These are phyloP conservation scores for Colletotrichum orbiculare DNA, from an alignment of 2,329 filamentous ascomycete genomes.

Conservation along the genomic window DNA sequence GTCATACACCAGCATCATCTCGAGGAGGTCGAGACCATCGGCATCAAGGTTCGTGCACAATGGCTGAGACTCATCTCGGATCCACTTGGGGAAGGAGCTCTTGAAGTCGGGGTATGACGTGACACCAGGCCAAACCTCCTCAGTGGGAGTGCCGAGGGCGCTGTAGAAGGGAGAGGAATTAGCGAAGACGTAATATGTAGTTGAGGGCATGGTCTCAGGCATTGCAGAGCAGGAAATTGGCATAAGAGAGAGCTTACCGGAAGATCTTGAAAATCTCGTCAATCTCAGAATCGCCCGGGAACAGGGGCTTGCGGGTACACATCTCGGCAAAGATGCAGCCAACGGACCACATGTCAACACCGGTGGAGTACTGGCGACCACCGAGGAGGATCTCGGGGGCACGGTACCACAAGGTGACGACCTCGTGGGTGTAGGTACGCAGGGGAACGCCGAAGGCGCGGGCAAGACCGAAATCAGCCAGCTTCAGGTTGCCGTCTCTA, in stretches of 20 bases:
- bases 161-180: conserved; percentile 51
- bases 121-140: conserved; percentile 87
- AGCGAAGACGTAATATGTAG: conserved; percentile 28
- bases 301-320: conserved; percentile 92
- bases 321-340: conserved; percentile 97
- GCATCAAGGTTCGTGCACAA: conserved; percentile 81
- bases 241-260: conserved; percentile 65
- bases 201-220: background rate
- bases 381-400: conserved; percentile 91
- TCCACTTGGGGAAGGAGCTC: conserved; percentile 91
- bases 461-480: conserved; percentile 90
- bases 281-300: conserved; percentile 91
- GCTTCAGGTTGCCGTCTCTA: conserved; percentile 86
- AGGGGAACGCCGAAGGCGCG: conserved; percentile 91
- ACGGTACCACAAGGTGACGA: conserved; percentile 94
- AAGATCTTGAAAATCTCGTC: conserved; percentile 94
- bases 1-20: conserved; percentile 84
- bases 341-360: conserved; percentile 96
- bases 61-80: conserved; percentile 72
- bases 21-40: conserved; percentile 73
- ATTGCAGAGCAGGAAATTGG: background rate
- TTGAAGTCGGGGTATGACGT: conserved; percentile 97
- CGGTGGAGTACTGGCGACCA: conserved; percentile 91
- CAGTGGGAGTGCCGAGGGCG: conserved; percentile 84
- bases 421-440: conserved; percentile 93